phyloP scores from a whole-genome alignment of 176 grass and related monocot species.

The Ananas comosus region DNA sequence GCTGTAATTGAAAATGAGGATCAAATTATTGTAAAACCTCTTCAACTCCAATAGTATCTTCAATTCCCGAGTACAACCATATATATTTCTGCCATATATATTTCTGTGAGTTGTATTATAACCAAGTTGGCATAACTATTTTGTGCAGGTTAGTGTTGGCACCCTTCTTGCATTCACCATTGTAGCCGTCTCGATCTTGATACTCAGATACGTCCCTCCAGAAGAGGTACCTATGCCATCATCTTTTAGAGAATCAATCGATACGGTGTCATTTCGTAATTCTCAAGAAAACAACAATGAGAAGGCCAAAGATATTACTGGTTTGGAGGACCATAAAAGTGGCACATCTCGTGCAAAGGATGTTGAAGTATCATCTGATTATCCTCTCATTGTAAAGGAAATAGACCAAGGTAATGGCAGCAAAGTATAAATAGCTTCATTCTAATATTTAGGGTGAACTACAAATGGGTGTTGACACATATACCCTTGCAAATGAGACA shows the following conservation, averaged over 20 bases:
- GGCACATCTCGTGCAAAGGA: slow-evolving; percentile 42
- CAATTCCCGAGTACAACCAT: too few relatives aligned
- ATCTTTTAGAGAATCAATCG: slow-evolving; percentile 52
- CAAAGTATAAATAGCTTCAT: neutral
- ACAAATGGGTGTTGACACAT: neutral
- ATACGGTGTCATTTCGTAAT: slow-evolving; percentile 29
- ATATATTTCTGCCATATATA: too few relatives aligned
- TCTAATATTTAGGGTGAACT: neutral
- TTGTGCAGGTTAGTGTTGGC: slow-evolving; percentile 89
- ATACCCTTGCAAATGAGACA: neutral
- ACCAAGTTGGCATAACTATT: neutral
- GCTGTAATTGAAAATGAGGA: neutral
- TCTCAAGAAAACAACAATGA: slow-evolving; percentile 39
- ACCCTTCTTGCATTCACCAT: slow-evolving; percentile 94
- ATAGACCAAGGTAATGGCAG: slow-evolving; percentile 34
- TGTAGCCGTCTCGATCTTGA: slow-evolving; percentile 84
- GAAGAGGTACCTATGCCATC: slow-evolving; percentile 61
- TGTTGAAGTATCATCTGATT: slow-evolving; percentile 26
- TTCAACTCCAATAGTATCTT: neutral
- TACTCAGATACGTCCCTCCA: slow-evolving; percentile 96
- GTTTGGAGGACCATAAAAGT: slow-evolving; percentile 21
- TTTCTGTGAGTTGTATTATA: neutral
- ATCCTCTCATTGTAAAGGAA: slow-evolving; percentile 53
- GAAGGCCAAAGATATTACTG: slow-evolving; percentile 10
- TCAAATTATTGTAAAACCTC: neutral